A percentile compares a stretch with the other conserved stretches of the same genome.
Conservation (phyloP, 1,139 yeast species). For the Tardiomyces blankii region DNA sequence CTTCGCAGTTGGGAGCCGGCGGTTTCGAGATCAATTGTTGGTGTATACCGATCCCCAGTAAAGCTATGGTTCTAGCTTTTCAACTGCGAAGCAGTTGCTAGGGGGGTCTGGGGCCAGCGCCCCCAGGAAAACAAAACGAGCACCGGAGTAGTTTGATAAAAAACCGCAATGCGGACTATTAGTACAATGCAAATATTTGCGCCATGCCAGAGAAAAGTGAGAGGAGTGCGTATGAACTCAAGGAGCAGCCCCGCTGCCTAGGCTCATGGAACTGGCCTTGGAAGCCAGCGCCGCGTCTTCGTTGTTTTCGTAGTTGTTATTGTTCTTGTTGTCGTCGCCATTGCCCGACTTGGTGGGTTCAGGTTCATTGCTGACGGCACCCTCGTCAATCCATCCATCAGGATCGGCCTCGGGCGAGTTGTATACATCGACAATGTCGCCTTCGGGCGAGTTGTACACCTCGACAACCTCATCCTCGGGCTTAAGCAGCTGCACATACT, state of each 20-base stretch:
- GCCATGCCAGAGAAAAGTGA: background rate
- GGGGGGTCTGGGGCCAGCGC: too few species aligned
- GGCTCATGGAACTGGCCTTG: background rate
- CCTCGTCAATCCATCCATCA: conserved; percentile 17
- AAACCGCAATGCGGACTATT: background rate
- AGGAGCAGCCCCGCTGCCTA: background rate
- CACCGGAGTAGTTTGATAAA: too few species aligned
- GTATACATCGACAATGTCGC: conserved; percentile 6
- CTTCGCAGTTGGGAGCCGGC: too few species aligned
- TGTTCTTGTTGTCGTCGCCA: background rate
- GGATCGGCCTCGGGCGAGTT: conserved; percentile 10
- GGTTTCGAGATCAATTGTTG: too few species aligned
- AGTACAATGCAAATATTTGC: background rate
- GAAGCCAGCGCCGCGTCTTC: background rate
- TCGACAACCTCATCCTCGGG: conserved; percentile 14
- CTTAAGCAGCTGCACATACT: conserved; percentile 57
- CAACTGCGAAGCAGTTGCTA: too few species aligned
- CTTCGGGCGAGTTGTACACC: conserved; percentile 11
- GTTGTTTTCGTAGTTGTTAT: background rate
- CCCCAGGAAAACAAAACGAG: too few species aligned
- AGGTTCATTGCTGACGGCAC: background rate
- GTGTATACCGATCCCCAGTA: too few species aligned
- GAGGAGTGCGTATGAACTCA: background rate
- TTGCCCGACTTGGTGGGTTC: background rate
- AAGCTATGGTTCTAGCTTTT: too few species aligned